Percentiles rank a stretch among this genome's conserved stretches.
Evolutionary conservation across 768 basidiomycete genomes (phyloP).

Genomic region (Obba rivulosa): DNA sequence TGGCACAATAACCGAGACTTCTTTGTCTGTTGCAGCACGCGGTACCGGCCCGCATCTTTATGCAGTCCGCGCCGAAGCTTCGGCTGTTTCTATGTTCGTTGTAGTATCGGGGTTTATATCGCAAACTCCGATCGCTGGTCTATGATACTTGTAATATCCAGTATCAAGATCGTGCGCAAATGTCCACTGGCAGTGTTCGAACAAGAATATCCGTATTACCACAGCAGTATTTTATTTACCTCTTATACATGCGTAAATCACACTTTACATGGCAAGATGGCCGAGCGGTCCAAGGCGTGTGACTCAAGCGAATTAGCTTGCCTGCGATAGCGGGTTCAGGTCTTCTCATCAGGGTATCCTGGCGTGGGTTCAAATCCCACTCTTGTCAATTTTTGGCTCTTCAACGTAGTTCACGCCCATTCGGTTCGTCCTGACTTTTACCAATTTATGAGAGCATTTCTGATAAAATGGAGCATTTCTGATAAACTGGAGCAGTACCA

Average conservation of each 20-base stretch:
- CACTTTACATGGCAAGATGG: constrained; percentile 40
- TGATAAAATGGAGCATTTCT: no score
- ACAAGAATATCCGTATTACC: background rate
- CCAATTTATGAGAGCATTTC: background rate
- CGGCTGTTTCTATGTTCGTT: no score
- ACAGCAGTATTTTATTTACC: background rate
- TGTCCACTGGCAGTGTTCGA: background rate
- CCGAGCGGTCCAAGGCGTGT: constrained; percentile 62
- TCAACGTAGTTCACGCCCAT: background rate
- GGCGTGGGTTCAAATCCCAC: constrained; percentile 27
- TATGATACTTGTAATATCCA: no score
- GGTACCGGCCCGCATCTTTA: no score
- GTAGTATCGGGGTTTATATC: no score
- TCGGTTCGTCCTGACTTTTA: background rate
- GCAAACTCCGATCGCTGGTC: no score
- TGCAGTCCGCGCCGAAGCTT: no score
- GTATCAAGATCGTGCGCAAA: background rate
- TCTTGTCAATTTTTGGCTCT: constrained; percentile 19
- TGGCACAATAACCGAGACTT: background rate
- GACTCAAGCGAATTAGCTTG: constrained; percentile 47
- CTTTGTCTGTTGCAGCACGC: no score
- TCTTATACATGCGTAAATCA: background rate
- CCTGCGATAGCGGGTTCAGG: constrained; percentile 15
- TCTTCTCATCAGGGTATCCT: constrained; percentile 26
- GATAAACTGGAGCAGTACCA: no score